Conservation (phyloP, 2,329 filamentous ascomycete genomes). For the Berkeleyomyces basicola region DNA sequence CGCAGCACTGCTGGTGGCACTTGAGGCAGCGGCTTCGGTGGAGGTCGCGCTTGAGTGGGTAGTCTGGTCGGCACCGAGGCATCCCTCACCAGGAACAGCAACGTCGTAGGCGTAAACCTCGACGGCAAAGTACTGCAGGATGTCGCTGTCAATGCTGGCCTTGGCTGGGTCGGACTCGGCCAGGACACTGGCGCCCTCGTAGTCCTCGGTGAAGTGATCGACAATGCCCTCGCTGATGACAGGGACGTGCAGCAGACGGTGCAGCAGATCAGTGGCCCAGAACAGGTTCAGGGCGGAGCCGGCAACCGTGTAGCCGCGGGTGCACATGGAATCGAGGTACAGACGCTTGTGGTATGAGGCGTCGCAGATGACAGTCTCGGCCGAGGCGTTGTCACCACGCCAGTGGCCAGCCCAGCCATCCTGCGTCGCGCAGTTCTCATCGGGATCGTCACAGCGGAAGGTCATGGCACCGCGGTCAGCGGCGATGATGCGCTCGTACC, state of each 20-base stretch:
- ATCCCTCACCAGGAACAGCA: conserved; percentile 44
- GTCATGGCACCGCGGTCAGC: conserved; percentile 39
- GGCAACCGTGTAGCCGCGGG: conserved; percentile 44
- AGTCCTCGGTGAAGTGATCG: conserved; percentile 45
- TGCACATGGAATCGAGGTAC: conserved; percentile 42
- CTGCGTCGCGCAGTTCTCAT: conserved; percentile 42
- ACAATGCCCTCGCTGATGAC: conserved; percentile 41
- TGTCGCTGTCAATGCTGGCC: conserved; percentile 40
- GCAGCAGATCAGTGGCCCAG: conserved; percentile 50
- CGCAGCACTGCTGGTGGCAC: conserved; percentile 26
- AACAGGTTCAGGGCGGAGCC: conserved; percentile 39
- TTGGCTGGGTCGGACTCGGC: conserved; percentile 31
- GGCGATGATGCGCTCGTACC: conserved; percentile 42
- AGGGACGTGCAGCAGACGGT: conserved; percentile 48
- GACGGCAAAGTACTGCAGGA: conserved; percentile 51
- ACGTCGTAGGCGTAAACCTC: conserved; percentile 51
- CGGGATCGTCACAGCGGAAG: conserved; percentile 54
- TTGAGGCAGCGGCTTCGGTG: conserved; percentile 13
- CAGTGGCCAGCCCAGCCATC: conserved; percentile 48
- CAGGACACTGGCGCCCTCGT: conserved; percentile 35
- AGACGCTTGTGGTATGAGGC: conserved; percentile 42
- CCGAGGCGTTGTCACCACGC: conserved; percentile 46
- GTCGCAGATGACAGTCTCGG: conserved; percentile 53
- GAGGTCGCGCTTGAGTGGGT: conserved; percentile 9
- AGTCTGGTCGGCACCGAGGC: conserved; percentile 28